Percentiles rank a stretch among this genome's conserved stretches.
Evolutionary conservation across 805 yeast genomes (phyloP).

Genomic region (Metschnikowia reukaufii): DNA sequence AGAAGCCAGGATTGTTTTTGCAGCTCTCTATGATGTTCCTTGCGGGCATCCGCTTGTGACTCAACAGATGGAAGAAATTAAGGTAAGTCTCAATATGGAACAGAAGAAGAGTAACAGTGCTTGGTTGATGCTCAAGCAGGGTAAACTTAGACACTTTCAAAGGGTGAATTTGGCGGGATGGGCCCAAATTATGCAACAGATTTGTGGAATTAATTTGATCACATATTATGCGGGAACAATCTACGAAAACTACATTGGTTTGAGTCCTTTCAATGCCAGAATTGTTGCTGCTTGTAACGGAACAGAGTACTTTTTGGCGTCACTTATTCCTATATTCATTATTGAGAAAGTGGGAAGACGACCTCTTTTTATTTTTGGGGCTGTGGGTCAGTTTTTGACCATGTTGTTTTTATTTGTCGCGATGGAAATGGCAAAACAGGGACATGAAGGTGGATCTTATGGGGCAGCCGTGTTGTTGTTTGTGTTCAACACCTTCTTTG

Average conservation of each 20-base stretch:
- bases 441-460: conserved; percentile 15
- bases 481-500: conserved; percentile 48
- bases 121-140: conserved; percentile 37
- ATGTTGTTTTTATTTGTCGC: conserved; percentile 54
- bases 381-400: conserved; percentile 43
- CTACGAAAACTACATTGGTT: conserved; percentile 39
- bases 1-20: conserved; percentile 28
- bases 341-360: conserved; percentile 47
- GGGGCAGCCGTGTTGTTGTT: conserved; percentile 70
- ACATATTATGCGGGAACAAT: conserved; percentile 46
- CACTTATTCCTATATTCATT: conserved; percentile 44
- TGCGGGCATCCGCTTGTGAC: conserved; percentile 22
- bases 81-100: conserved; percentile 27
- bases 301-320: conserved; percentile 43
- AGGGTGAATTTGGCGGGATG: conserved; percentile 45
- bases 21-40: conserved; percentile 26
- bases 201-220: conserved; percentile 49
- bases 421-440: conserved; percentile 25
- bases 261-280: conserved; percentile 34
- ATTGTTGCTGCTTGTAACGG: conserved; percentile 40
- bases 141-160: conserved; percentile 48
- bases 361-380: conserved; percentile 38
- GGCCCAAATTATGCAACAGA: conserved; percentile 49
- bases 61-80: conserved; percentile 30
- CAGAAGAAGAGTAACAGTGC: conserved; percentile 24